These are phyloP conservation scores for Phanerodontia chrysosporium DNA, from an alignment of 768 basidiomycete species.

Conservation along the genomic window DNA sequence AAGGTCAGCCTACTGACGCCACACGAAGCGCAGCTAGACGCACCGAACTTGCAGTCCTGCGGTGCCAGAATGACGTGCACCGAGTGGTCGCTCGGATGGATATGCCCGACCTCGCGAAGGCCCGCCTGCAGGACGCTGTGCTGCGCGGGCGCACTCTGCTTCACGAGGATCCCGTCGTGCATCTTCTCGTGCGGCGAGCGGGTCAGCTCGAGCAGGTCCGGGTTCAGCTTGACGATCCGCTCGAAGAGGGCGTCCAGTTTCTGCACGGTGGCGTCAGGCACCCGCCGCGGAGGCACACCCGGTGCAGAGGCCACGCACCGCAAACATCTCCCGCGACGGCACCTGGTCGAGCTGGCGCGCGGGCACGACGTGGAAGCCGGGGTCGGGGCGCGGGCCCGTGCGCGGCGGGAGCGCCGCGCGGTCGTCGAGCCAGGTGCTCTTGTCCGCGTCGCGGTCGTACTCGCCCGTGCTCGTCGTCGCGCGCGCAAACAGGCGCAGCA, in stretches of 20 bases:
- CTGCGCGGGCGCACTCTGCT: conserved; percentile 14
- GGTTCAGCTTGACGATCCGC: conserved; percentile 15
- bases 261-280: conserved; percentile 6
- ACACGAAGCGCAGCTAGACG: not conserved
- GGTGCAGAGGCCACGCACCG: conserved; percentile 11
- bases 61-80: conserved; percentile 23
- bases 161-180: conserved; percentile 18
- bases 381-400: conserved; percentile 18
- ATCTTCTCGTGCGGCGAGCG: conserved; percentile 19
- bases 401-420: conserved; percentile 12
- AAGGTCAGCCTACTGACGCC: not conserved
- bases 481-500: conserved; percentile 8
- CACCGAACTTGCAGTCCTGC: conserved; percentile 25
- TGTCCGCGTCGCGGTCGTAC: conserved; percentile 15
- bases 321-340: conserved; percentile 13
- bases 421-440: conserved; percentile 17
- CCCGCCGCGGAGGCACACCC: not conserved
- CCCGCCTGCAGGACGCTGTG: conserved; percentile 17
- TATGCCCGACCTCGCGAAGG: conserved; percentile 22
- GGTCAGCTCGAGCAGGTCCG: conserved; percentile 16
- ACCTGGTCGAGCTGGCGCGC: conserved; percentile 22
- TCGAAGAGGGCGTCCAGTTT: conserved; percentile 15
- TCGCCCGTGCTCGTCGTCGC: conserved; percentile 10
- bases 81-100: conserved; percentile 23
- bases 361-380: conserved; percentile 24